Evolutionary conservation across 2,329 filamentous ascomycete species (phyloP).

Genomic region (Penicillium sp.): DNA sequence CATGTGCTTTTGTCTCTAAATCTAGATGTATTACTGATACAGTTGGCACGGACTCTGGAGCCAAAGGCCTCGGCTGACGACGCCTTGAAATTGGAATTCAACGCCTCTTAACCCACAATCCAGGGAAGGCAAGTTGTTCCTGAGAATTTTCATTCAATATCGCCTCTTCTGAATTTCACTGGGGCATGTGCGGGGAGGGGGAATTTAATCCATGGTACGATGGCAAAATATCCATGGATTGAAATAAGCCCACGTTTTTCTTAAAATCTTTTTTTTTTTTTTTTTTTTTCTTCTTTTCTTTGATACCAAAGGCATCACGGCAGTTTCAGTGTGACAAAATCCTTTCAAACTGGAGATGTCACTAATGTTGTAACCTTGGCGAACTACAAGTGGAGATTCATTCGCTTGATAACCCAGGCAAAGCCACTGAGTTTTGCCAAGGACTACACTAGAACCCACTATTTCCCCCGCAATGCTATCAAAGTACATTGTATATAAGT

Average conservation of each 20-base stretch:
- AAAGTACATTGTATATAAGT: not conserved
- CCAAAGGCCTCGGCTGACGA: constrained; percentile 15
- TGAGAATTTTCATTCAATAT: not conserved
- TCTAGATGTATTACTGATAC: not conserved
- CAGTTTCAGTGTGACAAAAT: no score
- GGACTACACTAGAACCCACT: not conserved
- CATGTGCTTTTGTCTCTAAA: not conserved
- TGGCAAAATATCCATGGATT: not conserved
- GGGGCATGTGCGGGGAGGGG: not conserved
- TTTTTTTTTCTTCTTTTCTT: no score
- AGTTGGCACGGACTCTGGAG: constrained; percentile 11
- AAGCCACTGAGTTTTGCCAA: not conserved
- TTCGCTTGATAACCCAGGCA: not conserved
- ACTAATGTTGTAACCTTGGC: no score
- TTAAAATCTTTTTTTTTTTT: not conserved
- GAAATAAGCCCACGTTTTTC: not conserved
- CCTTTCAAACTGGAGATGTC: no score
- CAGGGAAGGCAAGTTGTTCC: not conserved
- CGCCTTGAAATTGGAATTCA: not conserved
- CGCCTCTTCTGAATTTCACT: not conserved
- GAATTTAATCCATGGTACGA: not conserved
- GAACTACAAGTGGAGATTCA: not conserved
- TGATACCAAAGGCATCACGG: no score
- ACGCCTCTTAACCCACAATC: not conserved
- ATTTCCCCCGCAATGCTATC: constrained; percentile 7